Base-by-base conservation (phyloP, 768 basidiomycete genomes). In the Phylloporus sp. region DNA sequence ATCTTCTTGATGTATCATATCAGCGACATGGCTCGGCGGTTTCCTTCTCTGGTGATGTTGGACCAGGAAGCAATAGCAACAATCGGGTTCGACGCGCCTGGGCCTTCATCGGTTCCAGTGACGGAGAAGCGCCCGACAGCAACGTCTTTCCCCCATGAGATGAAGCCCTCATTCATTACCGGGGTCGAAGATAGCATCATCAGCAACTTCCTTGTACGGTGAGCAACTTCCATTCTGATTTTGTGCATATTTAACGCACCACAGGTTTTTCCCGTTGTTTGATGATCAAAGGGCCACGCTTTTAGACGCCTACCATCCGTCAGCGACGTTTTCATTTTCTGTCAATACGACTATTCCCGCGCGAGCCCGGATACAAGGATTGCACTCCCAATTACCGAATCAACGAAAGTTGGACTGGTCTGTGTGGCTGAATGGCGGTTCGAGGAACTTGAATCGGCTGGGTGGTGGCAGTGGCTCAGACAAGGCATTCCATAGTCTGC, bases 241-340 rank as follows among this genome's bases (percentile, higher is more conserved):
- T 28, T 36, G 37, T 43, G 53, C 46, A 46, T 47, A 44, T 38
- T 46, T 32, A 8, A 31, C 7, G 14, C 49, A 9, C 32, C 10
- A 10, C 50, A 94, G 90, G 39, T 96, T 86, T 68, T 93, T 97
- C 69, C 79, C 84, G 9, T 64, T 81, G 2, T 94, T 89, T 64
- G 96, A 99, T 64, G 75, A 70, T 17, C 80, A 88, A 53, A 82
- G 95, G 15, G 67, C 75, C 0, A 68, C 73, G 0, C 75, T 97
- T 6, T 59, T 78, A 14, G 73, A 84, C 37, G 90, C 77, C 17
- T 99, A 98, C 63, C 80, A 88, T 49, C 81, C 87, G 1, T 69
- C 78, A 10, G 88, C 94, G n/a, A 94, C 92, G 8, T 93, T 97
- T 63, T 96, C 93, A 1, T 87, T 84, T 63, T 86, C 85, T 17